Percentiles rank a stretch among this genome's conserved stretches.
phyloP scores from a whole-genome alignment of 257 asterid species.

The Paraleonurus japonicus region DNA sequence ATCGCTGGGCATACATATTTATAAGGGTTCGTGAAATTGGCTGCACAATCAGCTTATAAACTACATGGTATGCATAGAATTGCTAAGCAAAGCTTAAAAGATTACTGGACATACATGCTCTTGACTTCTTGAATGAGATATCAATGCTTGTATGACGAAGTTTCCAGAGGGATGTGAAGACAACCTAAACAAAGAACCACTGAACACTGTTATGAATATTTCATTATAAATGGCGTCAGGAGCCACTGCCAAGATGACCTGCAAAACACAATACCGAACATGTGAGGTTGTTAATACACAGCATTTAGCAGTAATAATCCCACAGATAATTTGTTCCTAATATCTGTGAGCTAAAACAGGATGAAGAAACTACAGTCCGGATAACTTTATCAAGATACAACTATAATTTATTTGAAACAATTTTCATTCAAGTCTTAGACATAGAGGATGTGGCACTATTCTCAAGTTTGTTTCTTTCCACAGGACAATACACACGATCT shows the following conservation, averaged over 20 bases:
- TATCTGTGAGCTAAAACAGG: constrained; percentile 7
- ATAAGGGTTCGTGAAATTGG: not conserved
- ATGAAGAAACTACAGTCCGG: not conserved
- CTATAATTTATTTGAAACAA: not conserved
- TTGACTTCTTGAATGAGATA: constrained; percentile 70
- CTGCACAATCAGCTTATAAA: constrained; percentile 1
- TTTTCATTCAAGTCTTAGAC: not conserved
- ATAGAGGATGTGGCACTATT: not conserved
- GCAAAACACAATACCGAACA: constrained; percentile 30
- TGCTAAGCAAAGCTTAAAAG: constrained; percentile 13
- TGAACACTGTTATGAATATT: constrained; percentile 60
- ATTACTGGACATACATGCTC: constrained; percentile 63
- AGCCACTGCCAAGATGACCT: constrained; percentile 91
- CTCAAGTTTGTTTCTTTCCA: constrained; percentile 13
- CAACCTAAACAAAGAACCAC: constrained; percentile 58
- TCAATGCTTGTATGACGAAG: constrained; percentile 87
- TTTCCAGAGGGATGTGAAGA: constrained; percentile 76
- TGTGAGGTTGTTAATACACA: constrained; percentile 13
- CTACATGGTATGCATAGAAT: constrained; percentile 1
- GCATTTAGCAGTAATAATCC: constrained; percentile 6
- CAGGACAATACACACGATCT: not conserved
- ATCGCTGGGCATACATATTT: no score
- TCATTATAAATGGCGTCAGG: constrained; percentile 65
- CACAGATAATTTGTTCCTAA: not conserved
- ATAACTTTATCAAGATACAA: constrained; percentile 5